These are phyloP conservation scores for Sphagnum fallax DNA, from an alignment of 228 moss, liverwort and hornwort species.

Conservation along the genomic window DNA sequence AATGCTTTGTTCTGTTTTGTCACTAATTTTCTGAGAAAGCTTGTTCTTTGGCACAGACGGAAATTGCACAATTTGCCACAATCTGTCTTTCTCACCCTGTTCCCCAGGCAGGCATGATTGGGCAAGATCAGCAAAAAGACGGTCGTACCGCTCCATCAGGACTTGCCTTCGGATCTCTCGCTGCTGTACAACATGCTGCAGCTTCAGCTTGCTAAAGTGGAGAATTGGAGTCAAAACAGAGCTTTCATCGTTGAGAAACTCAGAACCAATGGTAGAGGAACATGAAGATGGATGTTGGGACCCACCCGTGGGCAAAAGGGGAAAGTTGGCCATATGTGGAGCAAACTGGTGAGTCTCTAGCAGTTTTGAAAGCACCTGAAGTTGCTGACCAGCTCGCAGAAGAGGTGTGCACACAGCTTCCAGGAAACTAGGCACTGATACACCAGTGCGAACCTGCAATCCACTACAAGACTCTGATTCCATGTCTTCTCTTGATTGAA, in stretches of 20 bases:
- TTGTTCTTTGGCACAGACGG: constrained; percentile 10
- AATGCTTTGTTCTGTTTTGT: constrained; percentile 13
- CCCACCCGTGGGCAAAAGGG: constrained; percentile 17
- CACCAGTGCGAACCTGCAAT: constrained; percentile 69
- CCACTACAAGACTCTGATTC: neutral
- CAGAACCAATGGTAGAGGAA: constrained; percentile 13
- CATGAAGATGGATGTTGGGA: constrained; percentile 19
- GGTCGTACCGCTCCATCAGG: constrained; percentile 45
- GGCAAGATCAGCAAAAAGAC: constrained; percentile 42
- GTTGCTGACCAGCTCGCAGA: constrained; percentile 91
- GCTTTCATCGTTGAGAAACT: constrained; percentile 17
- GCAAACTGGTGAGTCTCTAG: constrained; percentile 60
- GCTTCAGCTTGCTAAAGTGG: constrained; percentile 42
- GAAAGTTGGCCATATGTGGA: constrained; percentile 54
- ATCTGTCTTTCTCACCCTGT: neutral
- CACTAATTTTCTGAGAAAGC: constrained; percentile 10
- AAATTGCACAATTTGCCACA: constrained; percentile 9
- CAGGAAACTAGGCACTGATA: constrained; percentile 73
- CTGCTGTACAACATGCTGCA: constrained; percentile 34
- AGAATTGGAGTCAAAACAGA: constrained; percentile 29
- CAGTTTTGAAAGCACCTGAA: constrained; percentile 86
- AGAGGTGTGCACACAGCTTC: constrained; percentile 70
- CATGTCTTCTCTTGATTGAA: neutral
- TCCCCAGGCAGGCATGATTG: constrained; percentile 16
- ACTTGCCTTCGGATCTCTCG: constrained; percentile 43